phyloP scores from a whole-genome alignment of 306 rosid species.

The Citrullus amarus region DNA sequence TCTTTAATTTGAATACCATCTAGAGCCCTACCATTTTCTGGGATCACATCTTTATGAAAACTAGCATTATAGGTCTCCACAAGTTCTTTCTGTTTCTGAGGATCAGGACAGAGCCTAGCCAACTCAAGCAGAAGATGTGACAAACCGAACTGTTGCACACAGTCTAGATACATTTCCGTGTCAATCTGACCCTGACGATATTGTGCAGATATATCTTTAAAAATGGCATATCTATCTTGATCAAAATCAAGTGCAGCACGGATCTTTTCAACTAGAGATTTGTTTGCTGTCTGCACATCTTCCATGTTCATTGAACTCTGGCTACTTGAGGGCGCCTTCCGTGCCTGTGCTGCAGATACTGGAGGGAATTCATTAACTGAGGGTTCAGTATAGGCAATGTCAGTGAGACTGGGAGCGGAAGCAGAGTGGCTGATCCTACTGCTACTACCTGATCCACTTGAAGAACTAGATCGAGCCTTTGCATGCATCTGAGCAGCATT shows the following conservation, averaged over 20 bases:
- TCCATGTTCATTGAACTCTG: conserved; percentile 32
- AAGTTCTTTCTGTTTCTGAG: conserved; percentile 70
- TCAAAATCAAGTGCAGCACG: conserved; percentile 70
- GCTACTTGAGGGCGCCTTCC: conserved; percentile 35
- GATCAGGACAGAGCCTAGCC: conserved; percentile 79
- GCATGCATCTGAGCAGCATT: conserved; percentile 25
- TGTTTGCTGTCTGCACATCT: conserved; percentile 77
- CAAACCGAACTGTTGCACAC: conserved; percentile 69
- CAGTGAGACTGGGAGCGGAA: conserved; percentile 71
- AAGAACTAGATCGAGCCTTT: conserved; percentile 30
- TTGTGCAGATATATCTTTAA: conserved; percentile 73
- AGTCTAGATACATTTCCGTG: conserved; percentile 54
- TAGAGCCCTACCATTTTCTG: conserved; percentile 26
- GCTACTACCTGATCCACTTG: conserved; percentile 30
- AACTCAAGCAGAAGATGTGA: conserved; percentile 72
- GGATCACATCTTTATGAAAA: conserved; percentile 26
- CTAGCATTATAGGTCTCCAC: conserved; percentile 43
- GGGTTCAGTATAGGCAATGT: conserved; percentile 31
- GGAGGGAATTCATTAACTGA: conserved; percentile 74
- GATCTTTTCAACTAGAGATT: conserved; percentile 82
- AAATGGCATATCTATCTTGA: conserved; percentile 46
- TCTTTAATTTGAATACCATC: conserved; percentile 21
- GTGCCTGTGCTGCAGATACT: conserved; percentile 48
- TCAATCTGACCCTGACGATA: conserved; percentile 75
- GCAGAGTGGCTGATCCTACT: conserved; percentile 54